Percentiles rank a stretch among this genome's conserved stretches.
These are phyloP conservation scores for Bertia moriformis DNA, from an alignment of 2,329 filamentous ascomycete species.

Conservation along the genomic window DNA sequence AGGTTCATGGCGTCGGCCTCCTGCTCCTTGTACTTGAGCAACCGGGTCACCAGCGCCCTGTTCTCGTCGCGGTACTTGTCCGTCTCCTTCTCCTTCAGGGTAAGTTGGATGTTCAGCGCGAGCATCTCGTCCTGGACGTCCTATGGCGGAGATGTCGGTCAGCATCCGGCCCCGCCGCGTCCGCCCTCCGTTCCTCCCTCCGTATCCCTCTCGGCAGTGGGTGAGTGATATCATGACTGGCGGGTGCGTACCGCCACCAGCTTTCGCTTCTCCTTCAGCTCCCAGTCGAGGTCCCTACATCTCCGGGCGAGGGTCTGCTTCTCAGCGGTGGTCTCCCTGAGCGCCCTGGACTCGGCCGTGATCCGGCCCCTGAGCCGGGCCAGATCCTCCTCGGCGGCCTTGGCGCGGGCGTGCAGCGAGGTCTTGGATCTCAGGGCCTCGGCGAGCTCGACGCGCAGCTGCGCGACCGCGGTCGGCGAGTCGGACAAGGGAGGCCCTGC, in stretches of 20 bases:
- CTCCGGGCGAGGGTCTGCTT: slow-evolving; percentile 46
- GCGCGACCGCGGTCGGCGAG: slow-evolving; percentile 22
- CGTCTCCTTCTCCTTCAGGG: slow-evolving; percentile 65
- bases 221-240: slow-evolving; percentile 1
- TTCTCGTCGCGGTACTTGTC: slow-evolving; percentile 69
- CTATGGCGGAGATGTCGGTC: slow-evolving; percentile 19
- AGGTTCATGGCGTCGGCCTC: slow-evolving; percentile 81
- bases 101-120: slow-evolving; percentile 71
- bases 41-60: slow-evolving; percentile 73
- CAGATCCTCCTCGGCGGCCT: slow-evolving; percentile 48
- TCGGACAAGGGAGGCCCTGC: too few relatives aligned
- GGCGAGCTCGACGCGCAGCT: slow-evolving; percentile 56
- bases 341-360: slow-evolving; percentile 40
- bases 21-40: slow-evolving; percentile 75
- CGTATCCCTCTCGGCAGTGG: too few relatives aligned
- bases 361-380: slow-evolving; percentile 43
- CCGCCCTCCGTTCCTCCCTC: too few relatives aligned
- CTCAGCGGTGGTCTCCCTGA: slow-evolving; percentile 49
- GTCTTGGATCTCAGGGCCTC: slow-evolving; percentile 63
- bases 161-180: slow-evolving; percentile 4
- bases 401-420: slow-evolving; percentile 50
- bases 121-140: slow-evolving; percentile 89
- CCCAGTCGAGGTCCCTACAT: slow-evolving; percentile 70
- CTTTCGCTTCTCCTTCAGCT: slow-evolving; percentile 70
- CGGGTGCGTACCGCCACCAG: slow-evolving; percentile 60